Base-by-base conservation (phyloP, 192 early-diverging fungal species). In the Coemansia sp. region DNA sequence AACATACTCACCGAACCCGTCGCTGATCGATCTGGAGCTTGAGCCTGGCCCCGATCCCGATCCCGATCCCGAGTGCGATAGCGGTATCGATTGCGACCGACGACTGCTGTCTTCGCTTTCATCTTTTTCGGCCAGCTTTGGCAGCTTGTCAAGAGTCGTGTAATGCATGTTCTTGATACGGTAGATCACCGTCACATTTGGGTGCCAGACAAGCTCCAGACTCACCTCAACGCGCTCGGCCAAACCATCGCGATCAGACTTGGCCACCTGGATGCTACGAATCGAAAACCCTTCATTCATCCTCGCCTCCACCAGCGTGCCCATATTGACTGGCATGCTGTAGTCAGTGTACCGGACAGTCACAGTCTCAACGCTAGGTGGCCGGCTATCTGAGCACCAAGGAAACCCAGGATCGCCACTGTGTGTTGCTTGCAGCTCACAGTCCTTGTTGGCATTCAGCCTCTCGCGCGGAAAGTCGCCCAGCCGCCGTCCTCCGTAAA, bases 101-200 rank as follows among this genome's bases (percentile, higher is more conserved):
- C 15, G 17, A 19, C 17, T 44, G n/a, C 13, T 41, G 30, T 22
- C 41, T 4, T 44, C 48, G 25, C 28, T 19, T 15, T 33, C 48
- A 29, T 34, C 40, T 5, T 55, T 52, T 20, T n/a, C 42, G 10
- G 44, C 53, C 1, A 55, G 52, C 23, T 53, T 54, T 38, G 19
- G 57, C 7, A 25, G 2, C 13, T 58, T 65, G 55, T 50, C 28
- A 17, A 44, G 64, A 31, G 52, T 47, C 13, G 44, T 17, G 25
- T 72, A 63, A 34, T 75, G 57, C 29, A 64, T 62, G 60, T 75
- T 81, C 31, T 79, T 85, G 37, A 91, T 86, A 55, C 83, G 79
- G 71, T 93, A 93, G 44, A 91, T 84, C 14, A 93, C 77, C 1
- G 84, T 89, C 38, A 93, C 83, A 63, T 90, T 88, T 9, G 90